These are phyloP conservation scores for Obelidium mucronatum DNA, from an alignment of 192 early-diverging fungal genomes.

Conservation along the genomic window DNA sequence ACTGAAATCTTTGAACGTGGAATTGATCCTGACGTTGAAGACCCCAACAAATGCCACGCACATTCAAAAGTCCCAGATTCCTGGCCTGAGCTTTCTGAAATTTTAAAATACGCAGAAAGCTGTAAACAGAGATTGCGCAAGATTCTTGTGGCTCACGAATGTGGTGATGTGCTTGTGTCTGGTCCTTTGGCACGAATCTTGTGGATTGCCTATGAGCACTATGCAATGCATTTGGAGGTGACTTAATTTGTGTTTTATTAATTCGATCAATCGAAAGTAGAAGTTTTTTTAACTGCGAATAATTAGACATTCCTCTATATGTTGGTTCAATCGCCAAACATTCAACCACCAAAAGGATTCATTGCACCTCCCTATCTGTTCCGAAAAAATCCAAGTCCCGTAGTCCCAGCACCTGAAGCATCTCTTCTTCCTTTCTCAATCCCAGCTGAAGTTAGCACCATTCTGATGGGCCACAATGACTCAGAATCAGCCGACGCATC, in stretches of 20 bases:
- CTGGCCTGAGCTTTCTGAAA: constrained; percentile 77
- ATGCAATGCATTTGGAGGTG: constrained; percentile 90
- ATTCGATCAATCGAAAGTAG: not conserved
- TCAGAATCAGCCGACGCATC: constrained; percentile 51
- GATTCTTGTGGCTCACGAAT: constrained; percentile 44
- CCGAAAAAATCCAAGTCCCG: constrained; percentile 19
- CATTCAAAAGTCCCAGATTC: constrained; percentile 72
- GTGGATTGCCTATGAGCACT: constrained; percentile 93
- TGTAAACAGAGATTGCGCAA: constrained; percentile 62
- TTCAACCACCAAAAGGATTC: constrained; percentile 55
- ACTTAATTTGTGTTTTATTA: not conserved
- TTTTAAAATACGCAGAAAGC: constrained; percentile 72
- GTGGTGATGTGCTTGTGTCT: constrained; percentile 34
- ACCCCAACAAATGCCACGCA: constrained; percentile 71
- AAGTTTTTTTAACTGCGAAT: too few relatives aligned
- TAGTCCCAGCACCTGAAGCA: constrained; percentile 1
- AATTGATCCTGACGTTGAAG: constrained; percentile 73
- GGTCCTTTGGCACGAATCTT: constrained; percentile 64
- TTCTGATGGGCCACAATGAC: constrained; percentile 71
- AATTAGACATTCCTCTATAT: constrained; percentile 87
- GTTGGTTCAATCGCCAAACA: constrained; percentile 73
- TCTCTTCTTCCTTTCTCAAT: constrained; percentile 25
- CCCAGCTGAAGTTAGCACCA: constrained; percentile 17
- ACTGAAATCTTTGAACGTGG: constrained; percentile 83
- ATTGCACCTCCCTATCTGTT: constrained; percentile 23